These are phyloP conservation scores for Trifolium fragiferum DNA, from an alignment of 306 rosid genomes.

Conservation along the genomic window DNA sequence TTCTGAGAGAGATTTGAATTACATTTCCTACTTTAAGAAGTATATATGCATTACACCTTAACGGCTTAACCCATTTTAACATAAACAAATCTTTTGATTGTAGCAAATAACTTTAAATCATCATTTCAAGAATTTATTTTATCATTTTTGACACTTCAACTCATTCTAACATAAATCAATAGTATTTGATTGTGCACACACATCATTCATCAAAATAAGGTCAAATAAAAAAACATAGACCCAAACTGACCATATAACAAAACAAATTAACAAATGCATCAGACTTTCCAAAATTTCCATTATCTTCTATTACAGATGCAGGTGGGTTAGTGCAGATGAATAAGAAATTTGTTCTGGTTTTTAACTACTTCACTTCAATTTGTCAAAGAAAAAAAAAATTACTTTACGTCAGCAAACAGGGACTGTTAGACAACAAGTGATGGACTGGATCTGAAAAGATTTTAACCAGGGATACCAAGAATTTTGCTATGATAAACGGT, in stretches of 20 bases:
- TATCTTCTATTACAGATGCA: background rate
- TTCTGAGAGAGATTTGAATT: background rate
- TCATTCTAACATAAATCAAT: too few relatives aligned
- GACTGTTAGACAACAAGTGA: background rate
- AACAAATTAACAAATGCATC: background rate
- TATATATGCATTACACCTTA: background rate
- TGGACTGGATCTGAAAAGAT: background rate
- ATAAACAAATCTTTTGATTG: background rate
- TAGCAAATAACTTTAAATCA: too few relatives aligned
- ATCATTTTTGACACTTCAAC: too few relatives aligned
- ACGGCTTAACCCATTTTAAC: background rate
- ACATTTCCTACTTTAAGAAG: background rate
- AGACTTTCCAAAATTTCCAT: background rate
- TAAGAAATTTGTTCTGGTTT: background rate
- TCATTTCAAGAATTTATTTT: too few relatives aligned
- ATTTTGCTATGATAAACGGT: background rate
- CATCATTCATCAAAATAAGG: background rate
- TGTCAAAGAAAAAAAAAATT: background rate
- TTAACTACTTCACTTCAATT: background rate
- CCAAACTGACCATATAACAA: background rate
- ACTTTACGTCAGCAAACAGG: background rate
- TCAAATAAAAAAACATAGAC: background rate
- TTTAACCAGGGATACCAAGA: background rate
- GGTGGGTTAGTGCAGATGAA: background rate
- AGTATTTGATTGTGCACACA: background rate